phyloP scores from a whole-genome alignment of 768 basidiomycete genomes.

The Lactifluus rugatus region DNA sequence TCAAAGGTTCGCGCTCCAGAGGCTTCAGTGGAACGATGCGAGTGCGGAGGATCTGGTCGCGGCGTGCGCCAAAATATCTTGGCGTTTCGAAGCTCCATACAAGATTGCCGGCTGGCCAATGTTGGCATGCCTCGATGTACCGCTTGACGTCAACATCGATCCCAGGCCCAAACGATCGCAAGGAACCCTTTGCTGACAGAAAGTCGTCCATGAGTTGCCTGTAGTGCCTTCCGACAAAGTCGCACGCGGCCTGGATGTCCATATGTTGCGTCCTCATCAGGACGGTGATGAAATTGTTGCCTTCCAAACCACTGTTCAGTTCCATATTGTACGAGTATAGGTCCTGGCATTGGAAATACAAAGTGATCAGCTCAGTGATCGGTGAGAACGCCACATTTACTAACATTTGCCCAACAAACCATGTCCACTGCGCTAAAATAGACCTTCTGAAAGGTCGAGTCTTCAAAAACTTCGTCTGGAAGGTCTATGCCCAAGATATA shows the following conservation, averaged over 20 bases:
- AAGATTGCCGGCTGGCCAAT: constrained; percentile 55
- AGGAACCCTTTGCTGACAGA: constrained; percentile 33
- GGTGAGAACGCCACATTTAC: constrained; percentile 18
- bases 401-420: constrained; percentile 63
- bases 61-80: constrained; percentile 54
- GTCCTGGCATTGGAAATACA: constrained; percentile 33
- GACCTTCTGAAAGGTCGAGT: constrained; percentile 43
- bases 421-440: constrained; percentile 55
- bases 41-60: constrained; percentile 36
- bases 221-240: constrained; percentile 46
- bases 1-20: constrained; percentile 17
- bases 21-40: constrained; percentile 19
- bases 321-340: constrained; percentile 70
- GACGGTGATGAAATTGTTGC: constrained; percentile 62
- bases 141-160: constrained; percentile 42
- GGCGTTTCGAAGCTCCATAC: constrained; percentile 62
- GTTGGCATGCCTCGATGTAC: constrained; percentile 46
- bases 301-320: constrained; percentile 50
- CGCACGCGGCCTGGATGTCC: constrained; percentile 48
- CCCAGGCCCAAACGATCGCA: constrained; percentile 40
- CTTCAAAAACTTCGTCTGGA: constrained; percentile 49
- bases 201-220: constrained; percentile 42
- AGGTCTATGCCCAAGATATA: constrained; percentile 54
- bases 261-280: constrained; percentile 48
- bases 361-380: background rate